Evolutionary conservation across 139 green algal species (phyloP).

Genomic region (Tetratostichococcus sp.): DNA sequence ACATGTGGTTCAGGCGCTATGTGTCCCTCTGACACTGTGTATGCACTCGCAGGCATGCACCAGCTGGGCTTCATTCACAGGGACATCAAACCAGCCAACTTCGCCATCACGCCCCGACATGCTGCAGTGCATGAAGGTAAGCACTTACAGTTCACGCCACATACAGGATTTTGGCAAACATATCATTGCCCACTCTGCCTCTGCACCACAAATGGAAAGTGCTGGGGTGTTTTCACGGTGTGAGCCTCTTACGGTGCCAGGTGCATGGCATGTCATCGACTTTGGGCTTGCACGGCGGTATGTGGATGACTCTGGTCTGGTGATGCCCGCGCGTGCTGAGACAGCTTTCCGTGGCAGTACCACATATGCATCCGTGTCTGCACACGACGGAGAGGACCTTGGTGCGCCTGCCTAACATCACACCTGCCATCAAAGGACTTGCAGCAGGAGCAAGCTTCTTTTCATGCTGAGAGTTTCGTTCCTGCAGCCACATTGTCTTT

Average conservation of each 20-base stretch:
- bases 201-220: too few relatives aligned
- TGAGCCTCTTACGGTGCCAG: too few relatives aligned
- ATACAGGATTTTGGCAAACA: too few relatives aligned
- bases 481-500: too few relatives aligned
- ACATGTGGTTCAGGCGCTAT: too few relatives aligned
- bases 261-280: constrained; percentile 54
- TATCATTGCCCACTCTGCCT: too few relatives aligned
- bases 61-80: constrained; percentile 60
- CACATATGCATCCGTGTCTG: constrained; percentile 72
- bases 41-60: constrained; percentile 56
- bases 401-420: constrained; percentile 1
- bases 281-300: constrained; percentile 70
- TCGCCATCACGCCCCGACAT: constrained; percentile 23
- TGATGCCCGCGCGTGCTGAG: constrained; percentile 44
- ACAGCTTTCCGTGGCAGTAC: constrained; percentile 70
- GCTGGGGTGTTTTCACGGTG: too few relatives aligned
- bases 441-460: too few relatives aligned
- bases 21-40: too few relatives aligned
- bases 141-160: background rate
- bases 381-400: constrained; percentile 55
- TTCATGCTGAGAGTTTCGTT: too few relatives aligned
- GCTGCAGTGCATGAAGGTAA: background rate
- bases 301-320: constrained; percentile 34
- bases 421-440: background rate
- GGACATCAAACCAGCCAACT: constrained; percentile 87